Base-by-base conservation (phyloP, 192 early-diverging fungal genomes). In the Blastocladiella britannica region DNA sequence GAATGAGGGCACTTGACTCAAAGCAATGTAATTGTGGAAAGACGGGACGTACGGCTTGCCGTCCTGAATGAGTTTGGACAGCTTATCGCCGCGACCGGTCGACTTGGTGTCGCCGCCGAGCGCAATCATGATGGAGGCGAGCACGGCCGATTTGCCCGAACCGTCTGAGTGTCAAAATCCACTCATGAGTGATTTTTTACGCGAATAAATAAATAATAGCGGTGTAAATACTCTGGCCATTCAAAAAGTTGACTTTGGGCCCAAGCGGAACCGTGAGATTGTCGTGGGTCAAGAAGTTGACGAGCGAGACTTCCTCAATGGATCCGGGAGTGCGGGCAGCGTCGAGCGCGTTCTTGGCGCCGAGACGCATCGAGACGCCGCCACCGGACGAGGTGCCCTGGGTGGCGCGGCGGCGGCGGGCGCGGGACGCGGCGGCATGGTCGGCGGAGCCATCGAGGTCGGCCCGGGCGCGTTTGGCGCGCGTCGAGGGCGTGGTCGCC, bases 201-300 rank as follows among this genome's bases (percentile, higher is more conserved):
- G 26, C n/a, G 37, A 26, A n/a, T 23, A 4, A 26, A 55, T 25
- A 31, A 0, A 65, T 78, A 28, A 83, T 88, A 55, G 92, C 94
- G 64, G 95, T 97, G 59, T 94, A 47, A 9, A 20, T 47, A 47
- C 37, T 47, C 9, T 9, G 89, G 9, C 94, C 94, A 55, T 89
- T 87, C 29, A 98, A 81, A 69, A 98, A 98, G 68, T 98, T 96
- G 55, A 98, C 81, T 53, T 87, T 83, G 5, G 86, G 80, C 25
- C 82, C 79, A 58, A 98, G 82, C 37, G 75, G 61, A 3, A 95
- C 81, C 22, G 74, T 72, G 6, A 91, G 74, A 47, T 74, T 78
- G 28, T 81, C 77, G 70, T 98, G 94, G 64, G 92, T 96, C 89
- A 98, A 93, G 68, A 96, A 95, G 62, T 98, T 87, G 23, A 72